Conservation (phyloP, 495 filamentous ascomycete species). For the Hyaloscypha finlandica region DNA sequence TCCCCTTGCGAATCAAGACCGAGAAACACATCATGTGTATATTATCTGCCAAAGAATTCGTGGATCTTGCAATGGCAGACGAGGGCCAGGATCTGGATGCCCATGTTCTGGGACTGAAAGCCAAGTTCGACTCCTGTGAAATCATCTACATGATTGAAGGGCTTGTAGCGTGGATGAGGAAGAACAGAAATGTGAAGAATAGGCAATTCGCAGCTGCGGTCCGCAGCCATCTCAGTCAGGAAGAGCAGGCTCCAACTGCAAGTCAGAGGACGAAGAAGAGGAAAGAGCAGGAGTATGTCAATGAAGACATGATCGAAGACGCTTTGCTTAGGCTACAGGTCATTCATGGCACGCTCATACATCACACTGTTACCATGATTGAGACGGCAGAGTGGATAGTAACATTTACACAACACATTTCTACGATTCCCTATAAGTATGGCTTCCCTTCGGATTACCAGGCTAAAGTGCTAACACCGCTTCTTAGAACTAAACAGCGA, state of each 20-base stretch:
- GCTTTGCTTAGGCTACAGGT: conserved; percentile 74
- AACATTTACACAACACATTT: conserved; percentile 80
- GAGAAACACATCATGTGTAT: conserved; percentile 72
- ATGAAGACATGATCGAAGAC: conserved; percentile 74
- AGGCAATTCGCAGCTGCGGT: conserved; percentile 67
- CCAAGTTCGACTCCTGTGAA: conserved; percentile 51
- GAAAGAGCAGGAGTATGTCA: conserved; percentile 53
- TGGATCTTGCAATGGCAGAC: conserved; percentile 56
- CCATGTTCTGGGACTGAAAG: conserved; percentile 60
- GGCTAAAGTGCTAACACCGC: conserved; percentile 1
- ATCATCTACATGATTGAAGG: conserved; percentile 81
- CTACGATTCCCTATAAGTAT: conserved; percentile 70
- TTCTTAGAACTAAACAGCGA: conserved; percentile 39
- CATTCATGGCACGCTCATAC: conserved; percentile 64
- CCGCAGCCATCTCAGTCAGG: conserved; percentile 49
- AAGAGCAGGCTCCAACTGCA: conserved; percentile 27
- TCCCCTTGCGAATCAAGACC: conserved; percentile 51
- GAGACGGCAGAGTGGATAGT: conserved; percentile 80
- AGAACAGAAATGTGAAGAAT: conserved; percentile 68
- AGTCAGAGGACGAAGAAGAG: conserved; percentile 39
- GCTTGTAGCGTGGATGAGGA: conserved; percentile 64
- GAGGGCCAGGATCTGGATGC: conserved; percentile 54
- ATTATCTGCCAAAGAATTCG: conserved; percentile 67
- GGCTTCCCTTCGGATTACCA: conserved; percentile 6
- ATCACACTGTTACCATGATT: conserved; percentile 61